Percentiles rank a stretch among this genome's conserved stretches.
phyloP scores from a whole-genome alignment of 495 filamentous ascomycete genomes.

The Xylaria scruposa region DNA sequence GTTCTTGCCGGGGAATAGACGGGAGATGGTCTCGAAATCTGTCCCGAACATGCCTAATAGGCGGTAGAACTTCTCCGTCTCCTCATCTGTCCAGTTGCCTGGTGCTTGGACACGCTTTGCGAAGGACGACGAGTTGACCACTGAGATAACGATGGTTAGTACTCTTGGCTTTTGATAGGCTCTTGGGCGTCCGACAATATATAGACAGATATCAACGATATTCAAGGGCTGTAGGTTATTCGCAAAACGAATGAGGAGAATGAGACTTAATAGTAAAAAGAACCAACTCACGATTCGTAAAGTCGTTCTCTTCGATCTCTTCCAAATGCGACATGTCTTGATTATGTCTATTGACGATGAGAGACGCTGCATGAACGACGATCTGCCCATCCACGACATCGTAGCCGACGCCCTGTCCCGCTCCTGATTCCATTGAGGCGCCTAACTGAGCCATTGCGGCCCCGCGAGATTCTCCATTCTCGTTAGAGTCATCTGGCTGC shows the following conservation, averaged over 20 bases:
- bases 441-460: constrained; percentile 38
- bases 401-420: constrained; percentile 59
- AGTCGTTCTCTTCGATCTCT: constrained; percentile 80
- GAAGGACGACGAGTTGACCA: constrained; percentile 75
- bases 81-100: constrained; percentile 76
- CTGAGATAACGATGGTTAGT: constrained; percentile 18
- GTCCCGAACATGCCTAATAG: constrained; percentile 88
- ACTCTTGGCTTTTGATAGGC: not conserved
- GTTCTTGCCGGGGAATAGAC: constrained; percentile 77
- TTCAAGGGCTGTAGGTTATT: not conserved
- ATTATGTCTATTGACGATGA: constrained; percentile 79
- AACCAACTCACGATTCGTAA: constrained; percentile 61
- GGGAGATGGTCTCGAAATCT: constrained; percentile 87
- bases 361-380: constrained; percentile 75
- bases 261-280: not conserved
- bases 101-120: constrained; percentile 70
- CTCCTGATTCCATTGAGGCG: constrained; percentile 31
- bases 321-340: constrained; percentile 51
- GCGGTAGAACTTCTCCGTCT: constrained; percentile 85
- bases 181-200: not conserved
- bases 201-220: not conserved
- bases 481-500: constrained; percentile 28
- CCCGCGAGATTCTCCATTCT: constrained; percentile 29
- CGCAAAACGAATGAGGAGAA: not conserved
- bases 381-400: constrained; percentile 85